Evolutionary conservation across 257 asterid genomes (phyloP).

Genomic region (Ballota nigra): DNA sequence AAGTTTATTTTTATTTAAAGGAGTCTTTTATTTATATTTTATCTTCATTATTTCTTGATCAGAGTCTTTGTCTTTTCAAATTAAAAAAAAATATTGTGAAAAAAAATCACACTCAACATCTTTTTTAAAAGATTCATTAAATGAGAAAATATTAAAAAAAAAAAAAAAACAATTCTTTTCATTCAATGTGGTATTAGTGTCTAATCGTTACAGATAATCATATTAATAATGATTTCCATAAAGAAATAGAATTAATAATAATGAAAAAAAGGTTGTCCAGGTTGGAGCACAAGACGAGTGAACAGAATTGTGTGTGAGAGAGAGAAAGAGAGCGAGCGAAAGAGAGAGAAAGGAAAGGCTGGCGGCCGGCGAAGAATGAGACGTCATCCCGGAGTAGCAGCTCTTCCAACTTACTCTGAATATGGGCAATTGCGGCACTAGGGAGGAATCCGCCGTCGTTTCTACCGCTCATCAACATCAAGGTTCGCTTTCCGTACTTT

Average conservation of each 20-base stretch:
- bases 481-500: slow-evolving; percentile 32
- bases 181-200: neutral
- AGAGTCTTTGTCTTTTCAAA: no score
- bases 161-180: neutral
- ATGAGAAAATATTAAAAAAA: no score
- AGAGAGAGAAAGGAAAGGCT: slow-evolving; percentile 15
- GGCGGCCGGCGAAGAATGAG: slow-evolving; percentile 49
- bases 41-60: no score
- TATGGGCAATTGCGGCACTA: slow-evolving; percentile 99
- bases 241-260: slow-evolving; percentile 10
- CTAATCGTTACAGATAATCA: neutral
- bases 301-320: slow-evolving; percentile 26
- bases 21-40: no score
- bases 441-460: slow-evolving; percentile 92
- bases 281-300: slow-evolving; percentile 33
- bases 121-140: no score
- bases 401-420: slow-evolving; percentile 24
- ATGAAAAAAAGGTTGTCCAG: slow-evolving; percentile 25
- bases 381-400: slow-evolving; percentile 29
- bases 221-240: neutral
- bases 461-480: slow-evolving; percentile 83
- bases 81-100: no score
- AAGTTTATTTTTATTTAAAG: no score
- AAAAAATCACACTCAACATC: no score
- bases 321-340: slow-evolving; percentile 5